Evolutionary conservation across 768 basidiomycete species (phyloP).

Genomic region (Cystobasidium tubakii): DNA sequence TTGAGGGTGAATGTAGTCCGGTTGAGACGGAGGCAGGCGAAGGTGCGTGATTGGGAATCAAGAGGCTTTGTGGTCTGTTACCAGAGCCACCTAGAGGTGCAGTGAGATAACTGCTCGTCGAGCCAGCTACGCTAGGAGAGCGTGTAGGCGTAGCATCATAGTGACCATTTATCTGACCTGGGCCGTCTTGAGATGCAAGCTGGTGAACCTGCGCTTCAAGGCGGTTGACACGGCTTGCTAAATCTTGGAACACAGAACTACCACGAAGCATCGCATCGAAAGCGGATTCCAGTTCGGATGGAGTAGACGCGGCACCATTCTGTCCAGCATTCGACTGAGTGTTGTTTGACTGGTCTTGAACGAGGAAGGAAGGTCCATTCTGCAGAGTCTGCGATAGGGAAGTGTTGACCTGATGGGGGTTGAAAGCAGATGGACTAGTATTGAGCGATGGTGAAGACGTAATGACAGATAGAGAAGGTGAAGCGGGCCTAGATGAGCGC

Average conservation of each 20-base stretch:
- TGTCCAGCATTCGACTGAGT: neutral
- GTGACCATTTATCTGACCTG: conserved; percentile 13
- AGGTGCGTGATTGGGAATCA: conserved; percentile 25
- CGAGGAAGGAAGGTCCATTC: conserved; percentile 2
- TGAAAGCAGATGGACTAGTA: conserved; percentile 15
- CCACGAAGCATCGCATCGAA: conserved; percentile 29
- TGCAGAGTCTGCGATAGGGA: conserved; percentile 2
- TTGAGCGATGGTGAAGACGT: conserved; percentile 15
- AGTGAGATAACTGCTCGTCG: conserved; percentile 15
- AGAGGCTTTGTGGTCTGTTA: conserved; percentile 29
- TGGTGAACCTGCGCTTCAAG: conserved; percentile 24
- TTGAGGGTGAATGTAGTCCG: conserved; percentile 6
- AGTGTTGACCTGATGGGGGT: conserved; percentile 2
- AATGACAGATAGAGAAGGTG: conserved; percentile 5
- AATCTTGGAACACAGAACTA: conserved; percentile 25
- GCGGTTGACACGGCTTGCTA: conserved; percentile 1
- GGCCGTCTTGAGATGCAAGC: neutral
- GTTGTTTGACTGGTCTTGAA: neutral
- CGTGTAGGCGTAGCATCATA: conserved; percentile 30
- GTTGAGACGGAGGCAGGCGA: conserved; percentile 13
- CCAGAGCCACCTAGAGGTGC: neutral
- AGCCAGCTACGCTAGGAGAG: conserved; percentile 30
- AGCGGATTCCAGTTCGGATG: conserved; percentile 34
- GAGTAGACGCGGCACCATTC: conserved; percentile 10
- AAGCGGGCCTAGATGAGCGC: conserved; percentile 27